These are phyloP conservation scores for Didymella pomorum DNA, from an alignment of 2,329 filamentous ascomycete genomes.

Conservation along the genomic window DNA sequence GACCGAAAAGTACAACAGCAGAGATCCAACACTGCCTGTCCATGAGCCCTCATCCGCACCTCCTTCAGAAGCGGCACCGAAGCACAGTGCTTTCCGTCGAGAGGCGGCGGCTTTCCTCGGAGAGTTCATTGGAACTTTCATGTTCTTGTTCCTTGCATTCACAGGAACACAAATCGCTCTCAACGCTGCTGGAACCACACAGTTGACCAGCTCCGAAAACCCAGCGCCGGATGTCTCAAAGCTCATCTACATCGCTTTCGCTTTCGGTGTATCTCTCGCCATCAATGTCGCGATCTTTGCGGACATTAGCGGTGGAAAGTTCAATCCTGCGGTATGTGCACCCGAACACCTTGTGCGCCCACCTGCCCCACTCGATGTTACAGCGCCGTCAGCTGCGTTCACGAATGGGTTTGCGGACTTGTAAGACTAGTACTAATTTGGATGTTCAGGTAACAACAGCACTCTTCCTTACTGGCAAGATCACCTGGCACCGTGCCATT, in stretches of 20 bases:
- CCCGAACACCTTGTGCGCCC: slow-evolving; percentile 7
- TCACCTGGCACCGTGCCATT: slow-evolving; percentile 33
- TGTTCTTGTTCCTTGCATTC: slow-evolving; percentile 53
- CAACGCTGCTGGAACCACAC: slow-evolving; percentile 45
- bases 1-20: slow-evolving; percentile 14
- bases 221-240: slow-evolving; percentile 31
- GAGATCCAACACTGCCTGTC: slow-evolving; percentile 17
- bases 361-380: slow-evolving; percentile 43
- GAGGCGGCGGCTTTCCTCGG: slow-evolving; percentile 46
- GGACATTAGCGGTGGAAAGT: slow-evolving; percentile 46
- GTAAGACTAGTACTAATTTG: slow-evolving; percentile 8
- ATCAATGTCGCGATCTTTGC: slow-evolving; percentile 50
- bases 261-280: slow-evolving; percentile 46
- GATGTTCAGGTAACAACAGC: slow-evolving; percentile 35
- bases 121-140: slow-evolving; percentile 57
- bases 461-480: slow-evolving; percentile 32
- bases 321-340: slow-evolving; percentile 43
- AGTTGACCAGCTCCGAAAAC: slow-evolving; percentile 30
- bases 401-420: background rate
- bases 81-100: slow-evolving; percentile 22
- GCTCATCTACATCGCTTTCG: slow-evolving; percentile 49
- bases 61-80: slow-evolving; percentile 11
- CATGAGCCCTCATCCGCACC: slow-evolving; percentile 25
- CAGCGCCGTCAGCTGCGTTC: background rate
- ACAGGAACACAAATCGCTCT: slow-evolving; percentile 58